Conservation (phyloP, 116 monocot genomes). For the Zostera marina region DNA sequence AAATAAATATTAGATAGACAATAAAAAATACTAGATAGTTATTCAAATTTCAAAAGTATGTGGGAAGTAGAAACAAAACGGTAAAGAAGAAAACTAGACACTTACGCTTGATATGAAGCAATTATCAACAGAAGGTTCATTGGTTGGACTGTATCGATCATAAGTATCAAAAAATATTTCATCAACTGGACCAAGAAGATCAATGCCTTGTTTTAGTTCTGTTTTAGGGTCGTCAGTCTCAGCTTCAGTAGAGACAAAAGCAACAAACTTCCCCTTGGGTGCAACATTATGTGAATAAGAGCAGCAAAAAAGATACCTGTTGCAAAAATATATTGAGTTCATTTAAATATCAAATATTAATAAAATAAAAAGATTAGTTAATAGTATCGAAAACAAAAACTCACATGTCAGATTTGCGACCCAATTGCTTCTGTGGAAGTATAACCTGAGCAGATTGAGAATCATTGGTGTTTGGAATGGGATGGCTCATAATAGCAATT, state of each 20-base stretch:
- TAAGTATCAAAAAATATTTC: conserved; percentile 81
- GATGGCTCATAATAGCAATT: conserved; percentile 92
- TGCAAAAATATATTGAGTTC: neutral
- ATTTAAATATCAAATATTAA: neutral
- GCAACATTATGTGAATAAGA: conserved; percentile 80
- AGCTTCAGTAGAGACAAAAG: conserved; percentile 81
- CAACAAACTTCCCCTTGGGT: conserved; percentile 80
- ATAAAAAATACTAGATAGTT: neutral
- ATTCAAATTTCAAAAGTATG: neutral
- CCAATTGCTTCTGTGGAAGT: conserved; percentile 84
- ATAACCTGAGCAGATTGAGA: conserved; percentile 89
- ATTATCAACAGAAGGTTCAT: conserved; percentile 57
- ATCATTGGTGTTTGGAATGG: conserved; percentile 74
- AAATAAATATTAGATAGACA: neutral
- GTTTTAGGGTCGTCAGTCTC: conserved; percentile 55
- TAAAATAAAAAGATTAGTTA: neutral
- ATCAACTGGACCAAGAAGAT: conserved; percentile 83
- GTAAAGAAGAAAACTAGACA: neutral
- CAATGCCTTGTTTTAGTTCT: conserved; percentile 70
- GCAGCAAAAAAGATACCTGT: conserved; percentile 86
- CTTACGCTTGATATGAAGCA: conserved; percentile 87
- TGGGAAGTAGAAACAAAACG: too few species aligned
- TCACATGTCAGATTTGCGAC: conserved; percentile 88
- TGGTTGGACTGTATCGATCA: conserved; percentile 65
- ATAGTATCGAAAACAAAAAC: neutral